Conservation (phyloP, 148 eudicot species). For the Fagopyrum tataricum region DNA sequence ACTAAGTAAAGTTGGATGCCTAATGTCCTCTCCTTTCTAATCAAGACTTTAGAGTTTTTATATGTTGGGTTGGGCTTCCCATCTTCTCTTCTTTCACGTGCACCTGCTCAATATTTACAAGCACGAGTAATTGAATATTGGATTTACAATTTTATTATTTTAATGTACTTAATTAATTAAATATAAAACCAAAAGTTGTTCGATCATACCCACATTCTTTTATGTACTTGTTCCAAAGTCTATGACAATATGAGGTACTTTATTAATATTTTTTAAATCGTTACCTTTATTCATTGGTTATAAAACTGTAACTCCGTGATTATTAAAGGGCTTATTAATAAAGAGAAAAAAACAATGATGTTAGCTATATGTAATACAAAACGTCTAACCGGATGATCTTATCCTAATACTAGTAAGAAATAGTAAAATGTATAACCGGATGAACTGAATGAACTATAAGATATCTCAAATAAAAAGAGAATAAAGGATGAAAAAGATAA, state of each 20-base stretch:
- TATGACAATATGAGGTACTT: neutral
- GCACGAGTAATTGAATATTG: neutral
- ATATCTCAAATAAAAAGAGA: too few species aligned
- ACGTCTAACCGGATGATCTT: too few species aligned
- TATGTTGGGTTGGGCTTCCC: neutral
- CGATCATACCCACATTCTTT: neutral
- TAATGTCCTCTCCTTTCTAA: conserved; percentile 11
- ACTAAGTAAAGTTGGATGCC: conserved; percentile 3
- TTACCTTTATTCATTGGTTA: too few species aligned
- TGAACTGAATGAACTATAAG: too few species aligned
- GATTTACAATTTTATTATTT: neutral
- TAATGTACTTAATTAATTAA: neutral
- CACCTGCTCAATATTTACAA: neutral
- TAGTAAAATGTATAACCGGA: too few species aligned
- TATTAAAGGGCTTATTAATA: too few species aligned
- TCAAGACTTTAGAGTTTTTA: neutral
- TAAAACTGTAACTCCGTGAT: too few species aligned
- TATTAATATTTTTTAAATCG: too few species aligned
- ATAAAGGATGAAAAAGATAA: too few species aligned
- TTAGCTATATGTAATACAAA: too few species aligned
- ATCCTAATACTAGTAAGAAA: too few species aligned
- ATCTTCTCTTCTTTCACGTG: conserved; percentile 2
- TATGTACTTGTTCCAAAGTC: neutral
- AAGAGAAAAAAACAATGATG: too few species aligned
- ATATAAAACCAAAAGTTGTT: neutral